These are phyloP conservation scores for Ophiosphaerella korrae DNA, from an alignment of 2,329 filamentous ascomycete species.

Conservation along the genomic window DNA sequence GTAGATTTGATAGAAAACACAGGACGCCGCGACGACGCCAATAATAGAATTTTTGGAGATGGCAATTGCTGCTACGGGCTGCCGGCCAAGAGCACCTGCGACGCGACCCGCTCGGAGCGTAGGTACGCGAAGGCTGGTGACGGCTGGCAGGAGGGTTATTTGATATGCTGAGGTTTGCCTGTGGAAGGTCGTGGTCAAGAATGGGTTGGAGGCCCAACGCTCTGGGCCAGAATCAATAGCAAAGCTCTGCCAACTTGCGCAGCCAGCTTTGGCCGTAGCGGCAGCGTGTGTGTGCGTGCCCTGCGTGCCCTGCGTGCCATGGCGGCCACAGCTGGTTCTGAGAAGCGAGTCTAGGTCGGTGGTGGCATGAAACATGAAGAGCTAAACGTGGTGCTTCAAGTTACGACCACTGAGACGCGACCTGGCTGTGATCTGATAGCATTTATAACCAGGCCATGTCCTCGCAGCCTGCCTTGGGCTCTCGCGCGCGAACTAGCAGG, in stretches of 20 bases:
- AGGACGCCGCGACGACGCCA: background rate
- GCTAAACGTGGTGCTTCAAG: conserved; percentile 29
- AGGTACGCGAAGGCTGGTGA: too few species aligned
- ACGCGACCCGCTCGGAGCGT: too few species aligned
- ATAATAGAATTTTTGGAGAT: background rate
- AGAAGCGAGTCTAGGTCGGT: conserved; percentile 11
- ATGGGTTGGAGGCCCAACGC: too few species aligned
- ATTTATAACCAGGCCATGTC: conserved; percentile 13
- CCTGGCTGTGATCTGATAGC: background rate
- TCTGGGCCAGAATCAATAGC: too few species aligned
- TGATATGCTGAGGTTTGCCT: too few species aligned
- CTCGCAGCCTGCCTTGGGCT: conserved; percentile 10
- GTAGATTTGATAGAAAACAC: background rate
- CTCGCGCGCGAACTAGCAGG: conserved; percentile 2
- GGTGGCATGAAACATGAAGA: conserved; percentile 28
- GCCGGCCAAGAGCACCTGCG: background rate
- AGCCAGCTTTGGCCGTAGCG: too few species aligned
- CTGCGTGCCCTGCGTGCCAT: conserved; percentile 6
- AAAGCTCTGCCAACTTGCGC: too few species aligned
- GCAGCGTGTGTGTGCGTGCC: background rate
- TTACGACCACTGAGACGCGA: conserved; percentile 27
- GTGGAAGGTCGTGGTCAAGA: too few species aligned
- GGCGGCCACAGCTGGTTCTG: conserved; percentile 10
- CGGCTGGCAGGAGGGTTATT: too few species aligned
- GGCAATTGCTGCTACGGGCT: background rate